A percentile compares a stretch with the other conserved stretches of the same genome.
phyloP scores from a whole-genome alignment of 306 rosid species.

The Vigna mungo region DNA sequence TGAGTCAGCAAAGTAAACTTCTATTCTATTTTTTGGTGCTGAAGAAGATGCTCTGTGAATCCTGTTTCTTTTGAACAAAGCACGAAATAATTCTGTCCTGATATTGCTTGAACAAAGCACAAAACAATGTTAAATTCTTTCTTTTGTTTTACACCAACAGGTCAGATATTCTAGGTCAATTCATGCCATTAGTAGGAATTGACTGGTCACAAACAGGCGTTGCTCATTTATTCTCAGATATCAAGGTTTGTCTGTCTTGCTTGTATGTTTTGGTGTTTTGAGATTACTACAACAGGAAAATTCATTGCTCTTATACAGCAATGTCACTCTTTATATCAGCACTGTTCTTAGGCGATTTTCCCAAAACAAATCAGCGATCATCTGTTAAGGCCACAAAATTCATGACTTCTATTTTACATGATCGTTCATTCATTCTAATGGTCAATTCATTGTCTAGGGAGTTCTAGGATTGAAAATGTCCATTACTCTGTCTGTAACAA shows the following conservation, averaged over 20 bases:
- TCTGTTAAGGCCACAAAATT: conserved; percentile 40
- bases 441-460: conserved; percentile 27
- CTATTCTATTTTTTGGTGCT: neutral
- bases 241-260: conserved; percentile 68
- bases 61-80: conserved; percentile 23
- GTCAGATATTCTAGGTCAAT: conserved; percentile 95
- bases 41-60: neutral
- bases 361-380: conserved; percentile 19
- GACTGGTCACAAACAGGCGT: conserved; percentile 99
- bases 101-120: neutral
- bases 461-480: conserved; percentile 33
- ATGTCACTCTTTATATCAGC: conserved; percentile 6
- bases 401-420: conserved; percentile 4
- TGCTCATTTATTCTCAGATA: conserved; percentile 93
- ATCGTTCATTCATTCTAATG: neutral
- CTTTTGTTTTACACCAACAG: conserved; percentile 50
- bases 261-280: conserved; percentile 28
- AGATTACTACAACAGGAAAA: conserved; percentile 24
- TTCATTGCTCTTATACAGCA: neutral
- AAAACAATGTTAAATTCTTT: conserved; percentile 24
- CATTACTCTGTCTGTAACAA: conserved; percentile 26
- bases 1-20: neutral
- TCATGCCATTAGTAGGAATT: conserved; percentile 97
- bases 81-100: neutral
- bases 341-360: conserved; percentile 34